phyloP scores from a whole-genome alignment of 805 yeast species.

The Pichia thaimueangensis region DNA sequence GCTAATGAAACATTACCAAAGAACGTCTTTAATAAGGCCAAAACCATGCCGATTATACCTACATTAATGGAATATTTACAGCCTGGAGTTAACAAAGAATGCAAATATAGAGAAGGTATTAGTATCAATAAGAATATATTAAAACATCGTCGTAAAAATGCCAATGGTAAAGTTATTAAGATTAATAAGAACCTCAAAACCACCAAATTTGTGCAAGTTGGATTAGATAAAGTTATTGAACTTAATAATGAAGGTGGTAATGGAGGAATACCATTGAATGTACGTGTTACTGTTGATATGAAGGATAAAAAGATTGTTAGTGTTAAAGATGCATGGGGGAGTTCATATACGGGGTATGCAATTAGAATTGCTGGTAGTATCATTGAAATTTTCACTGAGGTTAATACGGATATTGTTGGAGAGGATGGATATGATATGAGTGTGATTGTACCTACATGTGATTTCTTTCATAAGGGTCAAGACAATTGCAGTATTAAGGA shows the following conservation, averaged over 20 bases:
- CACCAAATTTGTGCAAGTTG: conserved; percentile 76
- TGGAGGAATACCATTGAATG: conserved; percentile 54
- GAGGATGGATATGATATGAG: conserved; percentile 67
- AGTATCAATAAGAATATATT: conserved; percentile 37
- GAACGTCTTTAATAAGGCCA: conserved; percentile 44
- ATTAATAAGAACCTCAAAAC: conserved; percentile 44
- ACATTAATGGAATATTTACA: conserved; percentile 65
- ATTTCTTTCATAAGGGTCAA: conserved; percentile 45
- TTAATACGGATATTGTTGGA: conserved; percentile 32
- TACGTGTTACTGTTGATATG: conserved; percentile 74
- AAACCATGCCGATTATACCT: conserved; percentile 62
- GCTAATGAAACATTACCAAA: conserved; percentile 25
- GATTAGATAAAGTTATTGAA: conserved; percentile 52
- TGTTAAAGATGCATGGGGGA: conserved; percentile 64
- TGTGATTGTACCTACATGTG: conserved; percentile 61
- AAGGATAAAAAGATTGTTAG: conserved; percentile 58
- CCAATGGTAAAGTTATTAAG: conserved; percentile 34
- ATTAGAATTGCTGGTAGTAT: conserved; percentile 63
- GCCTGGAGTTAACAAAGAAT: conserved; percentile 29
- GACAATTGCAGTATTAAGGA: conserved; percentile 15
- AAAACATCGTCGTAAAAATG: conserved; percentile 33
- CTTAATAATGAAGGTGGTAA: conserved; percentile 41
- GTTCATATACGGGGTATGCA: conserved; percentile 61
- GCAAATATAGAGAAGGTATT: conserved; percentile 54
- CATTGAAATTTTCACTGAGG: conserved; percentile 63